phyloP scores from a whole-genome alignment of 441 rosid species.

The Gossypium gossypioides region DNA sequence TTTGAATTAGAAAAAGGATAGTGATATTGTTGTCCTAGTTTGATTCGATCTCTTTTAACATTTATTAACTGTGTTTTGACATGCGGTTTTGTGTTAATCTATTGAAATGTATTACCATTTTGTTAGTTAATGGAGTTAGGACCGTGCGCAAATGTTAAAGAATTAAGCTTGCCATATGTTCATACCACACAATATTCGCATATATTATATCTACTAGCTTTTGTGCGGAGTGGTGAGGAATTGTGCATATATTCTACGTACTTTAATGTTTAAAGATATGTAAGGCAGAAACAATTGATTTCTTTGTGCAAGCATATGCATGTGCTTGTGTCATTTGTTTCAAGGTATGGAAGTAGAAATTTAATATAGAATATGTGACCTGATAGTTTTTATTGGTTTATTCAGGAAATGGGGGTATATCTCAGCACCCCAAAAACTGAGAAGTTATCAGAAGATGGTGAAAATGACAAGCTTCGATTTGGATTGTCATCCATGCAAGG shows the following conservation, averaged over 20 bases:
- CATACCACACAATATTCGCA: not conserved
- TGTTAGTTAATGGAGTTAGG: not conserved
- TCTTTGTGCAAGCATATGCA: not conserved
- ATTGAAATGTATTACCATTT: not conserved
- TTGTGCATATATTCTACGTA: not conserved
- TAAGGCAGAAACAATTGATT: not conserved
- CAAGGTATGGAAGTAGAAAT: not conserved
- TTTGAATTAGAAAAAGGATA: not conserved
- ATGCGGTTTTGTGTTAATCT: not conserved
- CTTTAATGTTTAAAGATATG: not conserved
- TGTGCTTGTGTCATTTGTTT: not conserved
- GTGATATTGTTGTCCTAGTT: not conserved
- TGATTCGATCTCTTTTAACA: not conserved
- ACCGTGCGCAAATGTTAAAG: not conserved
- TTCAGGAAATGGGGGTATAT: conserved; percentile 44
- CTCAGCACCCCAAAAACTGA: conserved; percentile 58
- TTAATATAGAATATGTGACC: not conserved
- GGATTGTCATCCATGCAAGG: conserved; percentile 64
- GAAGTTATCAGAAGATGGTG: conserved; percentile 52
- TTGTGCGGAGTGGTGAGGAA: not conserved
- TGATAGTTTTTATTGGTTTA: not conserved
- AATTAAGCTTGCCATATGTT: not conserved
- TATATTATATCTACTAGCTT: not conserved
- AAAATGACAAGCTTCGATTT: conserved; percentile 36
- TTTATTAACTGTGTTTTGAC: not conserved